Conservation (phyloP, 2,329 filamentous ascomycete genomes). For the Furcasterigmium sp. region DNA sequence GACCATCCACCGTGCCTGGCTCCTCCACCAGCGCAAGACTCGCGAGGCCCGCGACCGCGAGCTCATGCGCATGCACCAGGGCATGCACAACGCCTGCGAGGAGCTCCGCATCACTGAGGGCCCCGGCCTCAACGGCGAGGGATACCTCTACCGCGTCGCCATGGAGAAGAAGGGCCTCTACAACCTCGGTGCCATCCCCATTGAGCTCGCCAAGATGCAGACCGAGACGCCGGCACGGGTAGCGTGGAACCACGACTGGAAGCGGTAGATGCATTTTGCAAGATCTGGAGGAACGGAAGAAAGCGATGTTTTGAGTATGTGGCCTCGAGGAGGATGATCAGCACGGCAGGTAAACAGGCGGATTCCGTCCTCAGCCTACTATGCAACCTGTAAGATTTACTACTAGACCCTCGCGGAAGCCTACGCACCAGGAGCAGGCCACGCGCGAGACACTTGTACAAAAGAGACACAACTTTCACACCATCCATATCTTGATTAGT, state of each 20-base stretch:
- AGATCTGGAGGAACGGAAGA: no score
- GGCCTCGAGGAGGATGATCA: no score
- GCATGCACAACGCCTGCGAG: constrained; percentile 83
- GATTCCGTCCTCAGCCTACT: no score
- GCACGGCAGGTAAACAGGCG: no score
- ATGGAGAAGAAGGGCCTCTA: constrained; percentile 90
- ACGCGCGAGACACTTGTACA: no score
- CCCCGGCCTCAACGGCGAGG: constrained; percentile 53
- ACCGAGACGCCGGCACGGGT: constrained; percentile 74
- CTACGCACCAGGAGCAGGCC: no score
- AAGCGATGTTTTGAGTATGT: no score
- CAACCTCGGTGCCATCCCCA: constrained; percentile 67
- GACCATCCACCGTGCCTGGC: constrained; percentile 97
- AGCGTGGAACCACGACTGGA: constrained; percentile 95
- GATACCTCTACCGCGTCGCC: constrained; percentile 77
- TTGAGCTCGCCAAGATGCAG: constrained; percentile 84
- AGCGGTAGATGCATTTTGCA: no score
- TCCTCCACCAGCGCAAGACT: constrained; percentile 68
- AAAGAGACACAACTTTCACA: no score
- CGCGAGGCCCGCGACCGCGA: constrained; percentile 61
- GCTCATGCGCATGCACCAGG: constrained; percentile 73
- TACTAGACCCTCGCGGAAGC: no score
- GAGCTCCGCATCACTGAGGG: constrained; percentile 62
- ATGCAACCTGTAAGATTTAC: no score
- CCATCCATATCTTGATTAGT: no score